Evolutionary conservation across 169 alveolate species (phyloP).

Genomic region (Cryptosporidium ubiquitum): DNA sequence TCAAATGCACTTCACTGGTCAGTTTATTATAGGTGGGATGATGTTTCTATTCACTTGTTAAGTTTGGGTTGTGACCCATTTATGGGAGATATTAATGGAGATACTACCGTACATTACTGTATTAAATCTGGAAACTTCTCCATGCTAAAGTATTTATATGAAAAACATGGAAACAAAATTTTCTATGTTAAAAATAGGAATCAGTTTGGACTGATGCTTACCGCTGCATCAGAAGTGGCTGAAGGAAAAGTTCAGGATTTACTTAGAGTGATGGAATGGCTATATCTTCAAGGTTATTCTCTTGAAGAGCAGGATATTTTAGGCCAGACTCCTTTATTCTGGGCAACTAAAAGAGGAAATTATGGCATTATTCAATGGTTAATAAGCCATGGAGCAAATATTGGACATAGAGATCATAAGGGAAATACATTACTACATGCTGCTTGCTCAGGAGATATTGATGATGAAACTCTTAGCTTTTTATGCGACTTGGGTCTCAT

Average conservation of each 20-base stretch:
- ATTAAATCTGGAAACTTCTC: conserved; percentile 80
- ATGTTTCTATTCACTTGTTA: conserved; percentile 79
- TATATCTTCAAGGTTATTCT: conserved; percentile 88
- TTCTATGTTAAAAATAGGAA: conserved; percentile 58
- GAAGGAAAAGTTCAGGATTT: conserved; percentile 84
- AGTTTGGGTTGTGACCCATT: conserved; percentile 75
- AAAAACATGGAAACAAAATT: conserved; percentile 77
- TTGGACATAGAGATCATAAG: conserved; percentile 82
- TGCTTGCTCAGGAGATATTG: conserved; percentile 73
- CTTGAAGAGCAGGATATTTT: conserved; percentile 88
- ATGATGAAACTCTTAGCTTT: conserved; percentile 73
- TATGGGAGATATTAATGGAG: conserved; percentile 79
- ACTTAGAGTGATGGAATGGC: conserved; percentile 85
- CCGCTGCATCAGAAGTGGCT: conserved; percentile 86
- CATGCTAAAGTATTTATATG: conserved; percentile 77
- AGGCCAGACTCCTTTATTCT: conserved; percentile 90
- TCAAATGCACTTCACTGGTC: conserved; percentile 80
- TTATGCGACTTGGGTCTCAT: conserved; percentile 76
- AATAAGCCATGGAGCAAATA: conserved; percentile 85
- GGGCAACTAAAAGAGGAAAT: conserved; percentile 88
- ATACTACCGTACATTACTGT: conserved; percentile 78
- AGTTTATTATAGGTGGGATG: conserved; percentile 85
- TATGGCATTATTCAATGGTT: conserved; percentile 88
- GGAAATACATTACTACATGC: conserved; percentile 78
- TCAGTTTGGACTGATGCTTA: conserved; percentile 80